phyloP scores from a whole-genome alignment of 1,284 basidiomycete genomes.

The Vanrija sp. region DNA sequence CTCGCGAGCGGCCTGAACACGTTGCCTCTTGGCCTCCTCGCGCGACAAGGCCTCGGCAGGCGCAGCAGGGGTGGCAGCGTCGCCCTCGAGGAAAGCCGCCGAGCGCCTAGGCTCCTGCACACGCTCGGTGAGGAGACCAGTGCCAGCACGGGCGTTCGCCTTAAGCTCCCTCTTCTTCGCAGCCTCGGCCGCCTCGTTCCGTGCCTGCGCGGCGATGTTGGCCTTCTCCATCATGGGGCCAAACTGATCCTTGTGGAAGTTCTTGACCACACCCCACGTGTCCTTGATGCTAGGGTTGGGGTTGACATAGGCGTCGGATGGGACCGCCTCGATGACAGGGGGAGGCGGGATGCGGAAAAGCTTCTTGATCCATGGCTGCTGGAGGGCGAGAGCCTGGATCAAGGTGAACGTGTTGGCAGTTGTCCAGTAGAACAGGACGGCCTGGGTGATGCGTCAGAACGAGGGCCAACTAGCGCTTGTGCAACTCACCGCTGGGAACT shows the following conservation, averaged over 20 bases:
- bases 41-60: not conserved
- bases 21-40: slow-evolving; percentile 4
- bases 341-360: slow-evolving; percentile 44
- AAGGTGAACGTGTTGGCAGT: slow-evolving; percentile 55
- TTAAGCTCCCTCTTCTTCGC: not conserved
- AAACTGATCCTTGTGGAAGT: not conserved
- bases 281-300: slow-evolving; percentile 15
- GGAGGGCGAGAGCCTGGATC: slow-evolving; percentile 51
- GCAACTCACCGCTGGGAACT: slow-evolving; percentile 51
- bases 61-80: not conserved
- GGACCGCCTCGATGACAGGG: slow-evolving; percentile 22
- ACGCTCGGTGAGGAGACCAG: slow-evolving; percentile 6
- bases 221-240: not conserved
- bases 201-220: not conserved
- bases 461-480: not conserved
- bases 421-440: slow-evolving; percentile 57
- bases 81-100: not conserved
- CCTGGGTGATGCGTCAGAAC: slow-evolving; percentile 28
- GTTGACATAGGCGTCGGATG: slow-evolving; percentile 15
- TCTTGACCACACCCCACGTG: slow-evolving; percentile 2
- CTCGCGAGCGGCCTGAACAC: slow-evolving; percentile 10
- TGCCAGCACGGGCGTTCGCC: slow-evolving; percentile 1
- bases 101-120: slow-evolving; percentile 4
- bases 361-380: slow-evolving; percentile 33
- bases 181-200: not conserved